Base-by-base conservation (phyloP, 345 rosid species). In the Turritis glabra region DNA sequence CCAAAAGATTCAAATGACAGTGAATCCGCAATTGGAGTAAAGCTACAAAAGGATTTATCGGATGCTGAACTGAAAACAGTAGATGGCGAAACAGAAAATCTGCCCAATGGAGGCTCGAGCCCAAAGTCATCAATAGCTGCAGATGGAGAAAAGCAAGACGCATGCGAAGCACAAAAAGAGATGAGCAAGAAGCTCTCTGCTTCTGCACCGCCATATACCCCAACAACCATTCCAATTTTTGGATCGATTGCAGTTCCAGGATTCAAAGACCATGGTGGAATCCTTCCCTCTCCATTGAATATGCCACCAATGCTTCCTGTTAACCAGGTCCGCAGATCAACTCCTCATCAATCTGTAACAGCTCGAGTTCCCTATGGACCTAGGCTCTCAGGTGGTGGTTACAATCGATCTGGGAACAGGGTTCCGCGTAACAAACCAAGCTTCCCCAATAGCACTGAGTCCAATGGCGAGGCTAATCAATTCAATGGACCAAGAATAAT, bases 291-390 rank as follows among this genome's bases (percentile, higher is more conserved):
- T 10, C 99, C 99, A 3, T 76, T 84, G 62, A 89, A 86, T 81
- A 81, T 95, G 59, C 86, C 97, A 78, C 93, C 91, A 52, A 86
- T 95, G 89, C 86, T 88, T 77, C 75, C 86, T 14, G 78, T 92
- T 47, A 90, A 70, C 84, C 86, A 90, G 70, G 85, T 84, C 48
- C 89, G 92, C 46, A 86, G 96, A 80, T 90, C 97, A 70, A 72
- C 63, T 58, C 87, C 90, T 69, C 97, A 90, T 82, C 99, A 95
- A 44, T 91, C 99, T 46, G 97, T 93, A 21, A 89, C 97, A 51
- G 91, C 97, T 29, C 82, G 99, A 72, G 97, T 95, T 76, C 99
- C 99, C 15, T 95, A 92, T 48, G 99, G 99, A 52, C 99, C 99
- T 8, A 86, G 99, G 84, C 88, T 95, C 33, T 90, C 99, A 60